Evolutionary conservation across 805 yeast species (phyloP), one percentile per base, ranked within the genome.

Genomic region (Barnettozyma botsteinii): DNA sequence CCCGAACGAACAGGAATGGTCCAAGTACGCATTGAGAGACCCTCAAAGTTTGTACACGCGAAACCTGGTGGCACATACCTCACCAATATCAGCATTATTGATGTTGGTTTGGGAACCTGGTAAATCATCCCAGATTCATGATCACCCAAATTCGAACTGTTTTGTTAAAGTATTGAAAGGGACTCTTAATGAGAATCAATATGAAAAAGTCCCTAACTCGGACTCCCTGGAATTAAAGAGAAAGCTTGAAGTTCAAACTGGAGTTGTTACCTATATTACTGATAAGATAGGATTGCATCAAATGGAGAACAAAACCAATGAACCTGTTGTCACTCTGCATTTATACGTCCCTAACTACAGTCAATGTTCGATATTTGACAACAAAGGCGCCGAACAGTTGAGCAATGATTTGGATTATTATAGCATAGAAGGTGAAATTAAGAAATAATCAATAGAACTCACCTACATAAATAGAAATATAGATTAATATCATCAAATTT

Each of bases 81-180:
- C 67, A 43, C 67, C 67, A 6, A 62, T 66, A 46, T 71, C 75
- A 34, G 65, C 66, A 43, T 53, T 70, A 32, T 59, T 69, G 28
- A 57, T 70, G 9, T 49, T 70, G 20, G 73, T 69, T 10, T 70
- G 75, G 75, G 56, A 62, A 23, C 75, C 75, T 1, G 69, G 68
- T 2, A 64, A 63, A 46, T 53, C 64, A 13, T 60, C 67, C 30
- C 70, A 72, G 31, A 67, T 70, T 38, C 75, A 70, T 49, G 70
- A 69, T 51, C 75, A 70, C 46, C 74, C 74, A 27, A 60, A 66
- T 33, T 73, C 75, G 10, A 73, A 70, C 51, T 70, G 74, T 48
- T 64, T 70, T 44, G 68, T 70, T 67, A 70, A 70, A 51, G 58
- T 69, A 27, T 48, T 70, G 41, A 61, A 65, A 42, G 75, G 53